Evolutionary conservation across 78 protist species (phyloP).

Genomic region (Diacronema lutheri): DNA sequence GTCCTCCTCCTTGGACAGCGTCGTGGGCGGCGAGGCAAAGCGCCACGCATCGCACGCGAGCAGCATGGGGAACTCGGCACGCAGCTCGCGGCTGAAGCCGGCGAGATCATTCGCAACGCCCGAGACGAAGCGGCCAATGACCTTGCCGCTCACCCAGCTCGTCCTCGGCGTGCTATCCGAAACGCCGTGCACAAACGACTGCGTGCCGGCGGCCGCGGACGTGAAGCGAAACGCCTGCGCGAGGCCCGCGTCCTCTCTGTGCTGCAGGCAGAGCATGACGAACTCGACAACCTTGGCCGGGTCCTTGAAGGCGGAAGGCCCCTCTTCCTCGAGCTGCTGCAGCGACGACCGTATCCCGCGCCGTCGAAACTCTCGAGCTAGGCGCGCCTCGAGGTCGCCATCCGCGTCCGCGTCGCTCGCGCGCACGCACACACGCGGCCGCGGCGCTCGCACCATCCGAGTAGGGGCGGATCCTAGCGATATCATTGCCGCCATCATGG

Average conservation of each 20-base stretch:
- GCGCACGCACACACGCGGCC: no score
- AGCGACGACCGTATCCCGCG: no score
- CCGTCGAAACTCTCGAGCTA: no score
- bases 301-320: background rate
- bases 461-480: no score
- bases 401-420: no score
- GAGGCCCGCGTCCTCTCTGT: background rate
- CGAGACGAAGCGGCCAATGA: background rate
- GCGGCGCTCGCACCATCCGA: no score
- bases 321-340: background rate
- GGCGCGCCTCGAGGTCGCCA: no score
- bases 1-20: background rate
- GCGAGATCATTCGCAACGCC: background rate
- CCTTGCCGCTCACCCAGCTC: background rate
- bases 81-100: background rate
- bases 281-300: background rate
- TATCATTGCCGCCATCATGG: no score
- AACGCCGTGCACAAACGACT: background rate
- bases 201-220: background rate
- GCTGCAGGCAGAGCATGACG: slow-evolving; percentile 2
- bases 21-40: background rate
- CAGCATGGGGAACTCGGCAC: background rate
- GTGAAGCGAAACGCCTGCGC: slow-evolving; percentile 1
- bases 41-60: background rate
- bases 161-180: background rate